Base-by-base conservation (phyloP, 352 stramenopile species). In the Globisporangium cylindrosporum region DNA sequence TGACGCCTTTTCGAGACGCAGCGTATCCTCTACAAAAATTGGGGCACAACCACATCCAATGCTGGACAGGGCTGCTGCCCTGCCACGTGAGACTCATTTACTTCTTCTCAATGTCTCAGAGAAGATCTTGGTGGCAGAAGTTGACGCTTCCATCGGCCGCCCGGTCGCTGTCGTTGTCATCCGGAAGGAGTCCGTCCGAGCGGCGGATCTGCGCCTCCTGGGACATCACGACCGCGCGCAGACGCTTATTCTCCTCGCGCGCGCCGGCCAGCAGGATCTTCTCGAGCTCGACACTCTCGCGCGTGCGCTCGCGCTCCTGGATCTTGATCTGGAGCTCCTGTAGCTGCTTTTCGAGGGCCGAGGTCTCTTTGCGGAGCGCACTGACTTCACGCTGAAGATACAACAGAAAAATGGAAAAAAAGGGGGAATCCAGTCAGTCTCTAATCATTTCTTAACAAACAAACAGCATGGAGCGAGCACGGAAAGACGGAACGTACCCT, bases 151-250 rank as follows among this genome's bases (percentile, higher is more conserved):
- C 55, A 25, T 27, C 38, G 36, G 41, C 41, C 5, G 25, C 38
- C 43, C 9, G 36, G 22, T 2, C 24, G 14, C 38, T 38, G 27
- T 2, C 24, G n/a, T 27, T 38, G 27, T 10, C 25, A 20, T 38
- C 58, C 7, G 60, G 60, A 43, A 20, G 54, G 64, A 73, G 78
- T 22, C 73, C 66, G 29, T 86, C 75, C 12, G 64, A 68, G 29
- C 75, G 66, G 49, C 75, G 78, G 56, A 88, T 86, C 59, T 73
- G 77, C 55, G 62, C 68, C 61, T 88, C 80, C 60, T 78, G 71
- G 15, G 59, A 76, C 22, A 71, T 76, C 18, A 88, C 70, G 22
- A 80, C 56, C 18, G 67, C 73, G 38, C 74, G 75, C 63, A 88
- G 70, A 6, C 80, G 74, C n/a, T 73, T 65, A 54, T 86, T 86